Base-by-base conservation (phyloP, 352 stramenopile species). In the Phytophthora gonapodyides region DNA sequence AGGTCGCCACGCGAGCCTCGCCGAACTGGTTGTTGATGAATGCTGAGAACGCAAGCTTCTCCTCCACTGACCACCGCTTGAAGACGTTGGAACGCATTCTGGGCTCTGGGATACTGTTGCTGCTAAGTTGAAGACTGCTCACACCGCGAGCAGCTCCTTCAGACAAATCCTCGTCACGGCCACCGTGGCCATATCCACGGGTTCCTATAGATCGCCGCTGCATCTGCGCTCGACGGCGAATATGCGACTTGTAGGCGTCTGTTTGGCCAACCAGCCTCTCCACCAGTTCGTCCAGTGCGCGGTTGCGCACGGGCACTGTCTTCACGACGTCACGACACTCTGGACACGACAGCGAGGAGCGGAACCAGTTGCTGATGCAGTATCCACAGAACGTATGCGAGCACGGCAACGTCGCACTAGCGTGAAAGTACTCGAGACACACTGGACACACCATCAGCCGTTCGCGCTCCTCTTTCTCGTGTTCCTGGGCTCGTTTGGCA, bases 321-420 rank as follows among this genome's bases (percentile, higher is more conserved):
- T 78, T 78, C 36, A 95, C 84, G 41, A 71, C 45, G 2, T 80
- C 56, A 31, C 87, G 87, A 60, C 87, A 95, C 53, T 91, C 78
- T 27, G 87, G 87, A 35, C 87, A 95, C 13, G 82, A 89, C 21
- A 95, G 66, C 21, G 82, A 87, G 27, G 71, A 66, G 24, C 82
- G 80, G 65, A 95, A 91, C 87, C 87, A 95, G 44, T 76, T 83
- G 50, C 74, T 85, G 57, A 95, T 77, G 44, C 87, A 95, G 49
- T 78, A 59, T 17, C 84, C 80, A 40, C 87, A 95, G 59, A 95
- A 95, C 7, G 87, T 93, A 54, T 95, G 87, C 3, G 87, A 95
- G 52, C 87, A 95, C 10, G 84, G 66, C 40, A 95, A 66, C 41
- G 87, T 95, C 36, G 80, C 82, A 57, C 82, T 91, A 27, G 76